Evolutionary conservation across 23 red algal genomes (phyloP), one percentile per base, ranked within the genome.

Genomic region (Gracilaria domingensis): DNA sequence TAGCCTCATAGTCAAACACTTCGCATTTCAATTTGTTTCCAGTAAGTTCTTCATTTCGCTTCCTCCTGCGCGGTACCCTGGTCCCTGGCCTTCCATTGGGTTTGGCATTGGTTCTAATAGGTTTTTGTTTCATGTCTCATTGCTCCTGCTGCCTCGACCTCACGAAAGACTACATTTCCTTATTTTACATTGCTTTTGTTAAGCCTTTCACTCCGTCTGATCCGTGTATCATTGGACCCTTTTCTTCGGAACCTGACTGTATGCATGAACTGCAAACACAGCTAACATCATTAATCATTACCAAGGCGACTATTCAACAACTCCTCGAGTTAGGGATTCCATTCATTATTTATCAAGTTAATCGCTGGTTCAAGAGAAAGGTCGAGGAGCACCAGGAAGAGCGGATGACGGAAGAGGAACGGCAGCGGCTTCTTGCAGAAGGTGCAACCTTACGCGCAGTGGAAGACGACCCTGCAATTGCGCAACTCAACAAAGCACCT

Each of bases 121-220:
- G 4, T 25, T 40, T 75, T 20, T 47, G 69, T 16, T 40, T 75
- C 25, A 4, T 30, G 38, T 77, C 8, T 82, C 21, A 12, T 82
- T 82, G 12, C 1, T 82, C 7, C 32, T 12, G 16, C n/a, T 56
- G 25, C 1, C 51, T 55, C 30, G 32, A 69, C 2, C 5, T 37
- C 7, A 69, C 64, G 7, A 36, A 72, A 90, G 87, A 95, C 42
- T 95, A 88, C 80, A 70, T 88, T 17, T 54, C 93, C 0, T 53
- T 95, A 38, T 84, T 95, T 34, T 95, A 90, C 59, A 75, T 95
- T 38, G 93, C 93, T 3, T 90, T 95, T 74, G 85, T 76, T 64
- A 88, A 88, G 56, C 93, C 93, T 23, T 84, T 88, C 61, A 81
- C 65, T 23, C 86, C 86, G 34, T 53, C 69, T 30, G 80, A 92